These are phyloP conservation scores for Eucalyptus globulus DNA, from an alignment of 345 rosid species.

Conservation along the genomic window DNA sequence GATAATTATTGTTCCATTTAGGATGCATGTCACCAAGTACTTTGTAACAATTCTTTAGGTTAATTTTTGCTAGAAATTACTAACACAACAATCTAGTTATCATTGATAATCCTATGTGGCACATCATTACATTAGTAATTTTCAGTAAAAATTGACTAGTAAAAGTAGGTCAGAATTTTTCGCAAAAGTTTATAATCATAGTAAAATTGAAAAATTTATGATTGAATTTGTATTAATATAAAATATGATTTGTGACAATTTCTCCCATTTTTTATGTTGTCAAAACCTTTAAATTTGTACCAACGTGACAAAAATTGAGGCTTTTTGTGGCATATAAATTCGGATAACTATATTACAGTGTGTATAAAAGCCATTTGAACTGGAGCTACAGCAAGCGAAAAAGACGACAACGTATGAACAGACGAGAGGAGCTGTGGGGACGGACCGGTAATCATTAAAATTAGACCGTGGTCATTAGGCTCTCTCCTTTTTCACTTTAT, in stretches of 20 bases:
- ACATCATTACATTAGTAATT: fast-evolving
- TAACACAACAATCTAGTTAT: fast-evolving
- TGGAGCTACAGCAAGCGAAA: neutral
- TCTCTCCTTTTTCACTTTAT: neutral
- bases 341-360: too few relatives aligned
- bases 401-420: neutral
- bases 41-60: fast-evolving
- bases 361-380: neutral
- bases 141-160: neutral
- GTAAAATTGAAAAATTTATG: neutral
- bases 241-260: neutral
- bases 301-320: too few relatives aligned
- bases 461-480: neutral
- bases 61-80: fast-evolving
- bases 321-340: too few relatives aligned
- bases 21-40: neutral
- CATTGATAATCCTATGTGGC: neutral
- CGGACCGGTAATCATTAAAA: neutral
- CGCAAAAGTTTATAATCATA: fast-evolving
- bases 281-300: neutral
- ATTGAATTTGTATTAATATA: neutral
- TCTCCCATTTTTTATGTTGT: fast-evolving
- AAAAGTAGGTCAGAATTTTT: fast-evolving
- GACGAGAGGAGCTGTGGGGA: neutral
- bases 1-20: neutral